Conservation (phyloP, 1,284 basidiomycete species). For the Sanghuangporus sanghuang region DNA sequence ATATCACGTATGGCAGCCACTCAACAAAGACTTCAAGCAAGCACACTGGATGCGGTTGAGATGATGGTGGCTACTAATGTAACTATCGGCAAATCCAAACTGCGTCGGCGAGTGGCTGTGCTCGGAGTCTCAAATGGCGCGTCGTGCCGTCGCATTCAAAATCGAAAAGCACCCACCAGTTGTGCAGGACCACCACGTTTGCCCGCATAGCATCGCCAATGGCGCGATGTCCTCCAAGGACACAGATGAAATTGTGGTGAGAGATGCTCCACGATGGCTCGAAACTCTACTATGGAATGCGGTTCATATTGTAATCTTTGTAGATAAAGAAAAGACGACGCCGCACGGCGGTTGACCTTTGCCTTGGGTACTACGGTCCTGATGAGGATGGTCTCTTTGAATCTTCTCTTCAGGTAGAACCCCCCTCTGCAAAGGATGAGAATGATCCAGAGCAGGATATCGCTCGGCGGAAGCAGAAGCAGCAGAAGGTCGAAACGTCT, state of each 20-base stretch:
- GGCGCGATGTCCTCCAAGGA: not conserved
- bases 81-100: too few species aligned
- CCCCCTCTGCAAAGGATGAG: not conserved
- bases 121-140: not conserved
- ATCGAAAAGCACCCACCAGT: not conserved
- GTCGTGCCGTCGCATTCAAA: not conserved
- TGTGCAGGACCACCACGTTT: not conserved
- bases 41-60: too few species aligned
- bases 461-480: not conserved
- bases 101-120: too few species aligned
- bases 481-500: not conserved
- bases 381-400: not conserved
- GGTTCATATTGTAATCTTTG: not conserved
- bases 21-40: too few species aligned
- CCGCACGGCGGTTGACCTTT: slow-evolving; percentile 6
- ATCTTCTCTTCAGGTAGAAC: not conserved
- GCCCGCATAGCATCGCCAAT: not conserved
- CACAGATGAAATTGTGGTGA: not conserved
- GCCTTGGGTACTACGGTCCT: slow-evolving; percentile 9
- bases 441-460: not conserved
- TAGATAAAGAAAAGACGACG: slow-evolving; percentile 8
- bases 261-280: not conserved
- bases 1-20: too few species aligned
- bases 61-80: too few species aligned
- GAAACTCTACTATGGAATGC: not conserved